Evolutionary conservation across 1,139 yeast genomes (phyloP).

Genomic region (Candida smagusa): DNA sequence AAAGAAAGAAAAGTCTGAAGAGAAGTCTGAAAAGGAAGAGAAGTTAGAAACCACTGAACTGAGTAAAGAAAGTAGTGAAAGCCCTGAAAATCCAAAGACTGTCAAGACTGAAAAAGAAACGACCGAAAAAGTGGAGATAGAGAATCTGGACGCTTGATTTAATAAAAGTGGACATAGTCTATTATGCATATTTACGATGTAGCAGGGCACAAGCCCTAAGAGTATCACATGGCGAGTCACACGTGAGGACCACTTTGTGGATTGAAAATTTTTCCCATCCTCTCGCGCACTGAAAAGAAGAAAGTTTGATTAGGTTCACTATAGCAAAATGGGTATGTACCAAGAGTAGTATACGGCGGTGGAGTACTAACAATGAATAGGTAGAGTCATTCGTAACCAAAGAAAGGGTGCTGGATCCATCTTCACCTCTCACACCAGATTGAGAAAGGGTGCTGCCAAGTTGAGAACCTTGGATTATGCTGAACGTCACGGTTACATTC

Average conservation of each 20-base stretch:
- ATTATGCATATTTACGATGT: too few relatives aligned
- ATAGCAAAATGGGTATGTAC: constrained; percentile 17
- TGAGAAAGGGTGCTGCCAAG: constrained; percentile 99
- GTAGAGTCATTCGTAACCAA: constrained; percentile 99
- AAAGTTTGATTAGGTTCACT: not conserved
- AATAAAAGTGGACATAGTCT: too few relatives aligned
- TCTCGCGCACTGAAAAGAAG: constrained; percentile 1
- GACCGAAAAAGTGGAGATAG: too few relatives aligned
- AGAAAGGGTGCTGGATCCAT: constrained; percentile 99
- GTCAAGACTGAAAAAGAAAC: too few relatives aligned
- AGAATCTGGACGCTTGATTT: too few relatives aligned
- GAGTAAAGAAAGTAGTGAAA: too few relatives aligned
- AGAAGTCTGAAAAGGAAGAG: constrained; percentile 1
- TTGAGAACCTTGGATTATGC: constrained; percentile 98
- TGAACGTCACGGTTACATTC: constrained; percentile 99
- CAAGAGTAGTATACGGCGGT: not conserved
- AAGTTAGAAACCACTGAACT: constrained; percentile 1
- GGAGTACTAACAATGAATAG: constrained; percentile 37
- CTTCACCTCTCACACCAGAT: constrained; percentile 99
- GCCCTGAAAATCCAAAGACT: too few relatives aligned
- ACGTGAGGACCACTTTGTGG: not conserved
- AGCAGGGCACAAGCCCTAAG: not conserved
- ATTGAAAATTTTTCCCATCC: constrained; percentile 5
- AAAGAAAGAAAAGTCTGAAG: not conserved
- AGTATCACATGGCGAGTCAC: not conserved